These are phyloP conservation scores for Rhynchospora pubera DNA, from an alignment of 176 grass and related monocot genomes.

Conservation along the genomic window DNA sequence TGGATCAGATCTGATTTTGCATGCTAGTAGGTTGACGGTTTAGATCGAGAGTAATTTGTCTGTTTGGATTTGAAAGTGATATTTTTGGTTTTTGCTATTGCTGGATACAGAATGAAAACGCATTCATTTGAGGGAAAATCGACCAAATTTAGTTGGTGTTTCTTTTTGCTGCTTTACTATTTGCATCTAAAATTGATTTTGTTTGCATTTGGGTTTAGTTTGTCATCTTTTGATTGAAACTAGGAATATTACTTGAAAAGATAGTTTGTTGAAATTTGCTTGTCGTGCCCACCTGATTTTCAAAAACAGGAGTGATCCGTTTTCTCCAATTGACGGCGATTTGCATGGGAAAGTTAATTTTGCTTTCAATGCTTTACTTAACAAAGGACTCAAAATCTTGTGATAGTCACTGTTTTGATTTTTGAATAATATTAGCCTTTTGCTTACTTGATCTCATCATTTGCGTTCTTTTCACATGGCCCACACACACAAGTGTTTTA, in stretches of 20 bases:
- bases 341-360: not conserved
- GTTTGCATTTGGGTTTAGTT: not conserved
- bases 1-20: conserved; percentile 7
- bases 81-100: conserved; percentile 3
- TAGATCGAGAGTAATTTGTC: conserved; percentile 18
- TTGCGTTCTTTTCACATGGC: not conserved
- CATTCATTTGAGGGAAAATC: not conserved
- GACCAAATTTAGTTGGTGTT: not conserved
- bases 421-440: not conserved
- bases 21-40: not conserved
- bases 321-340: not conserved
- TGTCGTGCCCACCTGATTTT: not conserved
- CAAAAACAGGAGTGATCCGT: not conserved
- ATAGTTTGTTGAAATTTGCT: not conserved
- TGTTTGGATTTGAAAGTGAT: conserved; percentile 8
- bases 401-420: not conserved
- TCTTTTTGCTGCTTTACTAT: not conserved
- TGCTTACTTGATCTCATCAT: not conserved
- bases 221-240: not conserved
- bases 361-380: not conserved
- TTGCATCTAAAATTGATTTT: not conserved
- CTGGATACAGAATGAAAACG: not conserved
- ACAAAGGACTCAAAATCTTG: not conserved
- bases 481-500: not conserved
- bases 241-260: not conserved